phyloP scores from a whole-genome alignment of 75 land plant species.

The Cupressus sempervirens region DNA sequence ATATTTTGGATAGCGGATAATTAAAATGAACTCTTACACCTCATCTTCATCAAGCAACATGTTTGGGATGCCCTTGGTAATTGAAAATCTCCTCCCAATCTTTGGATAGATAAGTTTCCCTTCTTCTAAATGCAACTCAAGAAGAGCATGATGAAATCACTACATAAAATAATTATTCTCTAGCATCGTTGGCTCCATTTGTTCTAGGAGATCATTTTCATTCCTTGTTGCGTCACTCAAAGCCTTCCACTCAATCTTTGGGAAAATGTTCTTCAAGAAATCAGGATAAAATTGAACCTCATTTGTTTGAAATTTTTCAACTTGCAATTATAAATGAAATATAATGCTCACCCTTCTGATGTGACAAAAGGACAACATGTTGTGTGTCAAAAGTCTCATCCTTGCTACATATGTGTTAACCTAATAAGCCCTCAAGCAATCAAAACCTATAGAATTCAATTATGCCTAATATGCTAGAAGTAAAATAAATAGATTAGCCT shows the following conservation, averaged over 20 bases:
- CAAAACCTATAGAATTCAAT: neutral
- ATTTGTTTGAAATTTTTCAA: constrained; percentile 39
- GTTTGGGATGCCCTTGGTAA: constrained; percentile 82
- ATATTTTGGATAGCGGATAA: neutral
- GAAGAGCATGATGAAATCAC: constrained; percentile 74
- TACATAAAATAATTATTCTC: constrained; percentile 64
- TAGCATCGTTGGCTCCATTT: constrained; percentile 56
- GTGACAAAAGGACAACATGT: constrained; percentile 83
- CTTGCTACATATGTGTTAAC: neutral
- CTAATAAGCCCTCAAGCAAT: neutral
- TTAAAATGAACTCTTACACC: constrained; percentile 32
- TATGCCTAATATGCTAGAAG: too few relatives aligned
- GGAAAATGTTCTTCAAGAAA: constrained; percentile 57
- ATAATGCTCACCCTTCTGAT: constrained; percentile 79
- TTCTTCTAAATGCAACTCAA: constrained; percentile 84
- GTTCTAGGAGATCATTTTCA: constrained; percentile 58
- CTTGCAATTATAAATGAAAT: constrained; percentile 66
- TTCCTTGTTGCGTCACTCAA: constrained; percentile 60
- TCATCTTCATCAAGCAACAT: constrained; percentile 89
- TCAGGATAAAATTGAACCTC: constrained; percentile 60
- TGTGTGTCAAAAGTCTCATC: constrained; percentile 88
- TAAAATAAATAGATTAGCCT: too few relatives aligned
- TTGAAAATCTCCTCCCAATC: constrained; percentile 66
- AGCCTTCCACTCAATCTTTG: constrained; percentile 74
- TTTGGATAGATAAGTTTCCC: constrained; percentile 77